Conservation (phyloP, 2,329 filamentous ascomycete species). For the Daldinia sp. region DNA sequence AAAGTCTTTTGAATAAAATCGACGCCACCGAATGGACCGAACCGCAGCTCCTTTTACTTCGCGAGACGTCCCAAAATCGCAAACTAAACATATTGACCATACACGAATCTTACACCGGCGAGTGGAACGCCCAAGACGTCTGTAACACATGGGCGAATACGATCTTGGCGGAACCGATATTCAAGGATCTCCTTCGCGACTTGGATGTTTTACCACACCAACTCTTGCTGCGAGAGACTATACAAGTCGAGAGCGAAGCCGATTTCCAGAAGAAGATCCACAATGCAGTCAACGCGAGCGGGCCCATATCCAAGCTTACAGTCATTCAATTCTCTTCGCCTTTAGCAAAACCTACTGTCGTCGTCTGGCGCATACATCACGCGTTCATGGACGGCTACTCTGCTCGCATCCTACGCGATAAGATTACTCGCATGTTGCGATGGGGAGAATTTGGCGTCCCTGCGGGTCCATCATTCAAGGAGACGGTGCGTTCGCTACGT, state of each 20-base stretch:
- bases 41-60: conserved; percentile 1
- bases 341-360: background rate
- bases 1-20: background rate
- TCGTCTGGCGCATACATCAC: background rate
- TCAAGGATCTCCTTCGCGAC: background rate
- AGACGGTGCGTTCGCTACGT: background rate
- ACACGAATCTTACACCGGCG: background rate
- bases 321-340: background rate
- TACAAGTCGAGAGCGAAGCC: background rate
- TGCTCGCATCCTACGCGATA: background rate
- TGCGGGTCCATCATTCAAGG: background rate
- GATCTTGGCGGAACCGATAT: background rate
- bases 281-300: background rate
- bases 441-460: background rate
- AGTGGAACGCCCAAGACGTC: background rate
- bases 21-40: conserved; percentile 1
- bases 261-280: background rate
- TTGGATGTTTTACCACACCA: background rate
- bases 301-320: background rate
- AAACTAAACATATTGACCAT: background rate
- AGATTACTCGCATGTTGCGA: background rate
- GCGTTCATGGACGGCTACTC: background rate
- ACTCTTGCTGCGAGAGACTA: background rate
- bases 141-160: background rate
- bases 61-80: background rate